Evolutionary conservation across 208 protist genomes (phyloP).

Genomic region (Wallacemonas sp.): DNA sequence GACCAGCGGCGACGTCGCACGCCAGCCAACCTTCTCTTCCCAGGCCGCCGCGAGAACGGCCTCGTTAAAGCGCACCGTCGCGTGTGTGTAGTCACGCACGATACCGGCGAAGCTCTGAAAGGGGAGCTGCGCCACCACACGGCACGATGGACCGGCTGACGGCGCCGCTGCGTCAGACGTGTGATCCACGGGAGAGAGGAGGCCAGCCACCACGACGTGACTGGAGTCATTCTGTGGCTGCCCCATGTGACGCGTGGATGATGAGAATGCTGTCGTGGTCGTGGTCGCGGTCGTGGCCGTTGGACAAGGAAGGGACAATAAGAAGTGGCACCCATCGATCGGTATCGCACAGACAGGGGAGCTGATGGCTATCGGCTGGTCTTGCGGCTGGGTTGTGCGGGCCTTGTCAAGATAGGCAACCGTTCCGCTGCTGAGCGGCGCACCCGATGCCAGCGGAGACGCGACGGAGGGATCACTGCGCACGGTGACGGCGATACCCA

Average conservation of each 20-base stretch:
- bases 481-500: conserved; percentile 14
- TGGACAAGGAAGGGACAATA: not conserved
- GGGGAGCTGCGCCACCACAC: conserved; percentile 22
- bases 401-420: no score
- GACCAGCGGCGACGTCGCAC: conserved; percentile 1
- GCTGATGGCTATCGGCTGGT: no score
- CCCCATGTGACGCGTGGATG: no score
- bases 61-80: conserved; percentile 27
- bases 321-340: conserved; percentile 1
- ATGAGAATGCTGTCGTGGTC: no score
- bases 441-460: no score
- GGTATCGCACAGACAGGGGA: not conserved
- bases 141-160: not conserved
- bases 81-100: conserved; percentile 48
- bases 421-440: no score
- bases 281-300: not conserved
- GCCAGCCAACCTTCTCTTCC: conserved; percentile 28
- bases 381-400: no score
- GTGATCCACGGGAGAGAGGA: not conserved
- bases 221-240: no score
- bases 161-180: not conserved
- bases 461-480: not conserved
- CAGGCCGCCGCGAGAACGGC: conserved; percentile 26
- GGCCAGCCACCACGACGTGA: not conserved
- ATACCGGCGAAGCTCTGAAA: conserved; percentile 29